Evolutionary conservation across 768 basidiomycete species (phyloP).

Genomic region (Kondoa malvinella): DNA sequence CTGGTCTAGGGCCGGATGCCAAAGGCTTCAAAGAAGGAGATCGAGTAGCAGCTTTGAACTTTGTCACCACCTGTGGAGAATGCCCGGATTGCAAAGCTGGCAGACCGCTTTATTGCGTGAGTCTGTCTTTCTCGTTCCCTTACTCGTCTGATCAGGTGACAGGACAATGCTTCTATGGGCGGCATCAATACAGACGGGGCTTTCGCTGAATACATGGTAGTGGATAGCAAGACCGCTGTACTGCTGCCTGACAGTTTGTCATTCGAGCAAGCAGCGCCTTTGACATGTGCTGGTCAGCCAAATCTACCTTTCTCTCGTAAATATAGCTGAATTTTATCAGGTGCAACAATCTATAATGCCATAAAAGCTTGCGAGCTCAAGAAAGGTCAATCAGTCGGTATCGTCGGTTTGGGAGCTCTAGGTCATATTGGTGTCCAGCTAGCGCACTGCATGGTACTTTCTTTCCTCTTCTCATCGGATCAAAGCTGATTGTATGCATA

Average conservation of each 20-base stretch:
- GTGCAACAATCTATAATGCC: constrained; percentile 10
- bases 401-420: constrained; percentile 6
- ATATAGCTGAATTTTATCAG: not conserved
- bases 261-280: constrained; percentile 17
- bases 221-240: constrained; percentile 5
- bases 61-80: constrained; percentile 5
- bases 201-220: constrained; percentile 14
- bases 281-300: constrained; percentile 14
- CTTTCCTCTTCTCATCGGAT: not conserved
- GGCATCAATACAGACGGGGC: constrained; percentile 15
- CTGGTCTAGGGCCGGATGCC: not conserved
- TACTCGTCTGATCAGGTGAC: not conserved
- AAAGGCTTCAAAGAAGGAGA: constrained; percentile 12
- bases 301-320: not conserved
- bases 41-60: constrained; percentile 1
- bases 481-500: not conserved
- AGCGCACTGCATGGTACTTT: constrained; percentile 17
- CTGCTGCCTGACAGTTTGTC: constrained; percentile 13
- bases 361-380: constrained; percentile 11
- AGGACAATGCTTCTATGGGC: constrained; percentile 5
- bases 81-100: constrained; percentile 13
- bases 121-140: constrained; percentile 5
- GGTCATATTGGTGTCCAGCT: constrained; percentile 22
- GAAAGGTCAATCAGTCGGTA: constrained; percentile 10
- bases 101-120: constrained; percentile 10